A percentile compares a stretch with the other conserved stretches of the same genome.
Conservation (phyloP, 345 rosid genomes). For the Acer saccharum region DNA sequence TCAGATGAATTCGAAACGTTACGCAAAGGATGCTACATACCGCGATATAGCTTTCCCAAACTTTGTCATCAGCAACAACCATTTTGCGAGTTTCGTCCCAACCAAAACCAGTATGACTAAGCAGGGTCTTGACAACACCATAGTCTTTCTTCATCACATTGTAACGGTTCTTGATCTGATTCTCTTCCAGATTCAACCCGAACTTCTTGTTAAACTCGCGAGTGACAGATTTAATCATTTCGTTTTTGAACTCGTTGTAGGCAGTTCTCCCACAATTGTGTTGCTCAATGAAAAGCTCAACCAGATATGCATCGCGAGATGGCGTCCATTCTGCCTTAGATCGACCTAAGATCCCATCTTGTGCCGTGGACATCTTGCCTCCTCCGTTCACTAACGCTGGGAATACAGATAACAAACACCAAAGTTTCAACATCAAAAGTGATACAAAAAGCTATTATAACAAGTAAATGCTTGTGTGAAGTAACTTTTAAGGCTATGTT, state of each 20-base stretch:
- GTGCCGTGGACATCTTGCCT: conserved; percentile 27
- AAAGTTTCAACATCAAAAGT: not conserved
- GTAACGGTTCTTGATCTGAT: conserved; percentile 43
- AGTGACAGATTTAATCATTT: conserved; percentile 34
- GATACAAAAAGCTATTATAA: not conserved
- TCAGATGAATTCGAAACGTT: not conserved
- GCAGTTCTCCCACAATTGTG: conserved; percentile 43
- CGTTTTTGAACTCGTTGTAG: conserved; percentile 37
- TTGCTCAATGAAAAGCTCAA: conserved; percentile 36
- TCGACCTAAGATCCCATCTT: conserved; percentile 30
- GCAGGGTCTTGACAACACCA: conserved; percentile 38
- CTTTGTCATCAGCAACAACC: conserved; percentile 43
- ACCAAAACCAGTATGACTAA: conserved; percentile 29
- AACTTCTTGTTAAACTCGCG: conserved; percentile 36
- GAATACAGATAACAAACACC: not conserved
- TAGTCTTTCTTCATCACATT: conserved; percentile 47
- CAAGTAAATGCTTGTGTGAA: not conserved
- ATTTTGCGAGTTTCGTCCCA: conserved; percentile 43
- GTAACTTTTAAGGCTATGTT: not conserved
- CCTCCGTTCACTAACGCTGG: too few species aligned
- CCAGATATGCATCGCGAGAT: conserved; percentile 35
- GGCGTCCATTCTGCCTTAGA: conserved; percentile 40
- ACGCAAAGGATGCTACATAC: conserved; percentile 13
- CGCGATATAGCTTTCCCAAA: conserved; percentile 40
- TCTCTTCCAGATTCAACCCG: conserved; percentile 41